phyloP scores from a whole-genome alignment of 2,329 filamentous ascomycete genomes.

The Dactylellina leptospora region DNA sequence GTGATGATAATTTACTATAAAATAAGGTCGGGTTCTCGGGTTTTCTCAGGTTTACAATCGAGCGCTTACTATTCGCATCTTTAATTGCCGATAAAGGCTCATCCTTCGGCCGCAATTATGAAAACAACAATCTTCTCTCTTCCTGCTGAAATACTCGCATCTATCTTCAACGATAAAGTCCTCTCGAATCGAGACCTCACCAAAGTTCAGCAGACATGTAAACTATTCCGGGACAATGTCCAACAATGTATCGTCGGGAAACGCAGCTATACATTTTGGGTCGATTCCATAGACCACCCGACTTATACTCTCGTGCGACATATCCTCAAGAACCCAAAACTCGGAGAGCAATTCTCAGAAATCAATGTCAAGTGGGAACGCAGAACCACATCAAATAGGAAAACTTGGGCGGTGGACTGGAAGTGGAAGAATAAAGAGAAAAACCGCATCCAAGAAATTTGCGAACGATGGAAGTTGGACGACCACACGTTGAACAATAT shows the following conservation, averaged over 20 bases:
- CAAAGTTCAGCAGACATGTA: constrained; percentile 1
- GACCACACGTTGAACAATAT: background rate
- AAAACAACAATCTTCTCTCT: background rate
- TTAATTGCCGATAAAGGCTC: too few relatives aligned
- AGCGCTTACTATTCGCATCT: too few relatives aligned
- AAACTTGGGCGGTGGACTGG: constrained; percentile 5
- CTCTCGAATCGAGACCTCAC: constrained; percentile 16
- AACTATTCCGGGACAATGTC: constrained; percentile 6
- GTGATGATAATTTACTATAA: too few relatives aligned
- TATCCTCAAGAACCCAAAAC: constrained; percentile 11
- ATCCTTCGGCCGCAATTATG: too few relatives aligned
- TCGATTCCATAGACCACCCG: constrained; percentile 9
- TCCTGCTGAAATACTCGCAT: constrained; percentile 9
- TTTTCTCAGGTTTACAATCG: too few relatives aligned
- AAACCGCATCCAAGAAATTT: background rate
- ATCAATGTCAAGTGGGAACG: constrained; percentile 23
- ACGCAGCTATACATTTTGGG: constrained; percentile 19
- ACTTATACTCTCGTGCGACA: constrained; percentile 8
- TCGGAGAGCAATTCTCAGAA: constrained; percentile 5
- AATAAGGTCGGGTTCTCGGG: too few relatives aligned
- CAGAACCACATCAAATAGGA: background rate
- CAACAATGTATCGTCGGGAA: background rate
- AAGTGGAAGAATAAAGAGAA: constrained; percentile 6
- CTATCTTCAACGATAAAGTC: background rate
- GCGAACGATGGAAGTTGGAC: background rate